These are phyloP conservation scores for Alternaria alternata DNA, from an alignment of 2,329 filamentous ascomycete genomes.

Conservation along the genomic window DNA sequence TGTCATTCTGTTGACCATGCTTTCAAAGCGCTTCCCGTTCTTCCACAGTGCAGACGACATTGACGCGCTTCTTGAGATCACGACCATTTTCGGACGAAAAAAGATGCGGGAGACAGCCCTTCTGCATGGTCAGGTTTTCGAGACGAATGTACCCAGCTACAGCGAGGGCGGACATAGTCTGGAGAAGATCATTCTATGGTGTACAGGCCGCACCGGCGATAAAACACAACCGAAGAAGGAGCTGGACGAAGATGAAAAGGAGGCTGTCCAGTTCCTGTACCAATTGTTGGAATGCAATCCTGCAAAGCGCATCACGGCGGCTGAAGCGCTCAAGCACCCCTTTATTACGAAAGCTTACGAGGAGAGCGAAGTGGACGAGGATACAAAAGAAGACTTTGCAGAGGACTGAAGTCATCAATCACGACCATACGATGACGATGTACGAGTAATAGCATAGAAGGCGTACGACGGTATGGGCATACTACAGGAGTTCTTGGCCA, in stretches of 20 bases:
- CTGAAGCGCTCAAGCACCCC: constrained; percentile 75
- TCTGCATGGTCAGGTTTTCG: constrained; percentile 89
- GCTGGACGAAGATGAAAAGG: constrained; percentile 72
- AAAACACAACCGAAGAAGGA: constrained; percentile 56
- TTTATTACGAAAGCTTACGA: constrained; percentile 62
- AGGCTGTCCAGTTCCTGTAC: constrained; percentile 76
- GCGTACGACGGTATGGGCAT: constrained; percentile 35
- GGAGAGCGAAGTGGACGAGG: constrained; percentile 44
- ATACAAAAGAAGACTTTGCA: constrained; percentile 42
- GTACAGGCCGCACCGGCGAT: constrained; percentile 76
- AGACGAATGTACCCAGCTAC: constrained; percentile 91
- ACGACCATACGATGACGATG: constrained; percentile 24
- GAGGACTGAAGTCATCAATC: constrained; percentile 28
- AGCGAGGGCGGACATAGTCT: constrained; percentile 84
- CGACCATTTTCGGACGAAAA: constrained; percentile 87
- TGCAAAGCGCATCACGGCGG: constrained; percentile 74
- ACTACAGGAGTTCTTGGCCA: constrained; percentile 40
- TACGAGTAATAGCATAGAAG: constrained; percentile 33
- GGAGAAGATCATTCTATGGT: constrained; percentile 96
- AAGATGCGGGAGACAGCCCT: constrained; percentile 84
- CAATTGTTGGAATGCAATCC: constrained; percentile 81
- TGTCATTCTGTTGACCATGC: constrained; percentile 94
- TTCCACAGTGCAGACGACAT: constrained; percentile 99
- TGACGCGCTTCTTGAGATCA: constrained; percentile 96
- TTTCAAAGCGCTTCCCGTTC: constrained; percentile 93